A percentile compares a stretch with the other conserved stretches of the same genome.
phyloP scores from a whole-genome alignment of 2,329 filamentous ascomycete species.

The Periconia macrospinosa region DNA sequence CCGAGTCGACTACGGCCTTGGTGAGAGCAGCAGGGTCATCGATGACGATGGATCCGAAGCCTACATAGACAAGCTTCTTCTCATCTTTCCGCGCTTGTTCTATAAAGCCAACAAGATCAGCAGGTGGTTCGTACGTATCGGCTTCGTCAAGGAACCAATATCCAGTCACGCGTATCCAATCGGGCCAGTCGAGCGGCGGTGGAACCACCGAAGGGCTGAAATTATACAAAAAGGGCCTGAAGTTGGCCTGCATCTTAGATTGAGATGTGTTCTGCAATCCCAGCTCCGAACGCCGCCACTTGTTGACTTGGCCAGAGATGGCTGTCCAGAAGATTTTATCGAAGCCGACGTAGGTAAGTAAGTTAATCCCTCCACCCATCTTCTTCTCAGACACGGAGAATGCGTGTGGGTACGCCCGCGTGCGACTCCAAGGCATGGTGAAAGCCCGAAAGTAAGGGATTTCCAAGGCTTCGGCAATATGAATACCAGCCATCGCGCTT shows the following conservation, averaged over 20 bases:
- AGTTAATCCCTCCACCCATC: conserved; percentile 94
- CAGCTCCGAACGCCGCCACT: conserved; percentile 83
- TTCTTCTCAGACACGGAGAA: conserved; percentile 92
- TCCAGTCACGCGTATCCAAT: conserved; percentile 96
- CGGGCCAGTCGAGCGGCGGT: conserved; percentile 90
- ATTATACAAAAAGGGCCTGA: conserved; percentile 98
- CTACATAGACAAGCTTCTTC: conserved; percentile 95
- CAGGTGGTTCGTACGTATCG: conserved; percentile 70
- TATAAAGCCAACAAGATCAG: conserved; percentile 80
- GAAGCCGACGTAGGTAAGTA: conserved; percentile 93
- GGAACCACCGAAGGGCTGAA: conserved; percentile 94
- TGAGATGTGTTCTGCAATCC: conserved; percentile 78
- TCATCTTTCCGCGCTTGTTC: conserved; percentile 74
- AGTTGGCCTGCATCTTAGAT: conserved; percentile 92
- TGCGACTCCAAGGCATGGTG: conserved; percentile 98
- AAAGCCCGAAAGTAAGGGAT: conserved; percentile 98
- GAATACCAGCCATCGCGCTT: conserved; percentile 95
- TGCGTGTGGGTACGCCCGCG: conserved; percentile 91
- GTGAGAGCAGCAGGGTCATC: conserved; percentile 86
- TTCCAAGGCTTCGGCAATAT: conserved; percentile 88
- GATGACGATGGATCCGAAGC: conserved; percentile 95
- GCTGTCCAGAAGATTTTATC: conserved; percentile 97
- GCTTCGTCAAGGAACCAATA: conserved; percentile 95
- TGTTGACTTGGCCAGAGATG: conserved; percentile 87
- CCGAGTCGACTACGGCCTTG: conserved; percentile 88